Percentiles rank a stretch among this genome's conserved stretches.
Conservation (phyloP, 2,329 filamentous ascomycete genomes). For the Phyllosticta capitalensis region DNA sequence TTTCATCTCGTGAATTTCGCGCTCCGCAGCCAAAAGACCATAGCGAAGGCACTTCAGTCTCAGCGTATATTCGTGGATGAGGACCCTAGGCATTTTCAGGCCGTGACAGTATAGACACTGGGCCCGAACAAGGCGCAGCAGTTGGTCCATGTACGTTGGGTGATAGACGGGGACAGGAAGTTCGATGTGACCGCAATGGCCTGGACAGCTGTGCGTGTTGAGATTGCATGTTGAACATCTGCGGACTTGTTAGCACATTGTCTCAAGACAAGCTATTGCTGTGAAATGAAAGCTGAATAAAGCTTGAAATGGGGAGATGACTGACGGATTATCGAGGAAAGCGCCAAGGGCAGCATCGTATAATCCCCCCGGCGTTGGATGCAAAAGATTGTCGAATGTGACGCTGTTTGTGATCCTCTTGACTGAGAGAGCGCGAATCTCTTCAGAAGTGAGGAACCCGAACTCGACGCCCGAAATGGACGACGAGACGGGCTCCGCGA, state of each 20-base stretch:
- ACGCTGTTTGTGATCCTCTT: constrained; percentile 87
- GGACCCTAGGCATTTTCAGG: constrained; percentile 66
- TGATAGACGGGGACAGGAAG: constrained; percentile 91
- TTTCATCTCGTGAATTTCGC: constrained; percentile 38
- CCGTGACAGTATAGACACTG: constrained; percentile 87
- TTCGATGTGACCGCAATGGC: constrained; percentile 91
- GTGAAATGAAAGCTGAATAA: constrained; percentile 4
- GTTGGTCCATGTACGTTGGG: constrained; percentile 91
- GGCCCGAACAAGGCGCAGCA: constrained; percentile 72
- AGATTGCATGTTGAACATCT: constrained; percentile 92
- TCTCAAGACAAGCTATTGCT: not conserved
- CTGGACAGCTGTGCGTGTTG: constrained; percentile 69
- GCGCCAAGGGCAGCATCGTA: constrained; percentile 89
- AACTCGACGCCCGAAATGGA: constrained; percentile 84
- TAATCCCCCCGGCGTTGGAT: constrained; percentile 80
- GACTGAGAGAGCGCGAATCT: constrained; percentile 84
- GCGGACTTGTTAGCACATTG: not conserved
- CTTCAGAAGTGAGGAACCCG: constrained; percentile 67
- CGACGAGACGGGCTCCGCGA: constrained; percentile 67
- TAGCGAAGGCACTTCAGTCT: constrained; percentile 79
- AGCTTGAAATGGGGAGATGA: constrained; percentile 12
- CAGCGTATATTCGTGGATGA: constrained; percentile 71
- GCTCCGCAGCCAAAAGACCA: constrained; percentile 64
- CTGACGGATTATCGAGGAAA: constrained; percentile 75
- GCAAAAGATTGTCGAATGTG: constrained; percentile 87